These are phyloP conservation scores for Macrophomina pseudophaseolina DNA, from an alignment of 2,329 filamentous ascomycete genomes.

Conservation along the genomic window DNA sequence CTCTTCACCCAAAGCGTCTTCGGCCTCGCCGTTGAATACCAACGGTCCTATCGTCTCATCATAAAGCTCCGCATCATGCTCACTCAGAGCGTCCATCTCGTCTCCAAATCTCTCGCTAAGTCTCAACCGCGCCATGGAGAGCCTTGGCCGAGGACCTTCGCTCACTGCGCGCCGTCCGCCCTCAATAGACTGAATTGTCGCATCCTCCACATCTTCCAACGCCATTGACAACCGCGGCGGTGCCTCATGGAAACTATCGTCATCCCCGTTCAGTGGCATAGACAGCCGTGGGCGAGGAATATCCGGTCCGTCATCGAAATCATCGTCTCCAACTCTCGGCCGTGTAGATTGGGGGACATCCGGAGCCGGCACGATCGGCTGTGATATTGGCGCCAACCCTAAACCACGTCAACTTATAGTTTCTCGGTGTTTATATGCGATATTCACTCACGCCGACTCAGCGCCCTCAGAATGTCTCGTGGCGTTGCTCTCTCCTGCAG, in stretches of 20 bases:
- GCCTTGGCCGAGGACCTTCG: slow-evolving; percentile 48
- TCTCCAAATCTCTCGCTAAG: slow-evolving; percentile 60
- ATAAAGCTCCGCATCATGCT: slow-evolving; percentile 45
- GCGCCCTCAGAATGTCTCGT: slow-evolving; percentile 58
- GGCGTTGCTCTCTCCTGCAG: slow-evolving; percentile 60
- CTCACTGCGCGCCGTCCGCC: slow-evolving; percentile 48
- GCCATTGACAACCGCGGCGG: slow-evolving; percentile 46
- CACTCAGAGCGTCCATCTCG: slow-evolving; percentile 46
- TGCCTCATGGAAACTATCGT: slow-evolving; percentile 47
- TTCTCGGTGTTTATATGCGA: not conserved
- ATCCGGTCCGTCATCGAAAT: slow-evolving; percentile 56
- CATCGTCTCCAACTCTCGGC: slow-evolving; percentile 43
- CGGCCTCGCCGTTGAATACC: slow-evolving; percentile 43
- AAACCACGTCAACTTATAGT: slow-evolving; percentile 39
- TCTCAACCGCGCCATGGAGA: slow-evolving; percentile 49
- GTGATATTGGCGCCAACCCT: slow-evolving; percentile 54
- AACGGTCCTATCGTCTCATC: slow-evolving; percentile 45
- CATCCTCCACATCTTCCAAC: slow-evolving; percentile 44
- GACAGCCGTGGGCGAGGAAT: slow-evolving; percentile 47
- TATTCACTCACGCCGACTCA: slow-evolving; percentile 55
- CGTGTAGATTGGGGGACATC: slow-evolving; percentile 41
- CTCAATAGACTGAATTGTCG: slow-evolving; percentile 54
- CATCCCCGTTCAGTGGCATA: slow-evolving; percentile 50
- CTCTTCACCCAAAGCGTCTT: slow-evolving; percentile 35
- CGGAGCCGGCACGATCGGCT: slow-evolving; percentile 55